Base-by-base conservation (phyloP, 495 filamentous ascomycete genomes). In the Aspergillus sclerotiicarbonarius region DNA sequence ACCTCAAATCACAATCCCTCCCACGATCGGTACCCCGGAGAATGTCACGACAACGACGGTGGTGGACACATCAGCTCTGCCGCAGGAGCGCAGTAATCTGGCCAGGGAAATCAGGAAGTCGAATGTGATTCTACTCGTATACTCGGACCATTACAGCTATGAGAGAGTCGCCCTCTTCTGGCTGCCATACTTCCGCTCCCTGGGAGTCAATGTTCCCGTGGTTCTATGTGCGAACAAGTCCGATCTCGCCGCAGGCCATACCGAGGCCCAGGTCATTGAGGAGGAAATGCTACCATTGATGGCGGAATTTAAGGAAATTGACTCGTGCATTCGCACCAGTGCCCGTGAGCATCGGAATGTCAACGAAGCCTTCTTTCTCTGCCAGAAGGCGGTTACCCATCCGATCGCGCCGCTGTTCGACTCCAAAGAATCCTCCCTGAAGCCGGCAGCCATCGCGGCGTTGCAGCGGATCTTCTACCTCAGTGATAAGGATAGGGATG, bases 231-330 rank as follows among this genome's bases (percentile, higher is more conserved):
- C 94, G 64, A 98, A 96, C 78, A 98, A 98, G 72, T 88, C 91
- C 18, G 94, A 98, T 65, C 81, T 96, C 35, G 82, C 83, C 8
- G 79, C 80, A 20, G 83, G 83, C 64, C 85, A 85, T 44, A 86
- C 76, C 52, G 90, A 89, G 51, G 77, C 88, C 0, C 88, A 95
- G 68, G 88, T 96, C 12, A 82, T 96, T 10, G 89, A 93, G 65
- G 92, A 97, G 67, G 94, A 98, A 76, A 98, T 98, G 95, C 77
- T 98, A 51, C 95, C 94, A 3, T 86, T 98, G 62, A 98, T 98
- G 94, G 84, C 89, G 44, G 94, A 98, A 71, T 98, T 98, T 79
- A 94, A 96, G 69, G 94, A 98, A 73, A 96, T 98, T 48, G 94
- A 98, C 65, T 95, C 92, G 1, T 97, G 94, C 71, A 96, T 98